These are phyloP conservation scores for Talaromyces sp. DNA, from an alignment of 2,329 filamentous ascomycete genomes.

Conservation along the genomic window DNA sequence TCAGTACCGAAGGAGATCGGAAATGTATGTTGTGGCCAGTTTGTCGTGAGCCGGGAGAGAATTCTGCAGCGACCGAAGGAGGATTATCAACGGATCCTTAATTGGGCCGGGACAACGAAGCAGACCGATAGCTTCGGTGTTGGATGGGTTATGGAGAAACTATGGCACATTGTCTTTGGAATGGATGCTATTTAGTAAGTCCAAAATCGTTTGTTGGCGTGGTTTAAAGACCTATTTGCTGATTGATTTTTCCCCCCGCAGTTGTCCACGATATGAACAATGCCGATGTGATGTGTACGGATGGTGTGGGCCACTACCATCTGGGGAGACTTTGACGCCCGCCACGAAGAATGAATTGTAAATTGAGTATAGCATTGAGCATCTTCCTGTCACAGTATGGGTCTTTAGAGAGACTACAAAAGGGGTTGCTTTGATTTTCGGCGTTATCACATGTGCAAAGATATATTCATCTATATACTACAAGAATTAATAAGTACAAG, in stretches of 20 bases:
- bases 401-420: too few relatives aligned
- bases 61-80: slow-evolving; percentile 29
- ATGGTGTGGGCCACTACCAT: slow-evolving; percentile 16
- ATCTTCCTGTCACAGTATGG: too few relatives aligned
- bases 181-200: slow-evolving; percentile 20
- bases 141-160: slow-evolving; percentile 21
- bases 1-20: slow-evolving; percentile 31
- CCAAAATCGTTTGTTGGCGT: not conserved
- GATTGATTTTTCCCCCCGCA: not conserved
- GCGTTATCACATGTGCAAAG: not conserved
- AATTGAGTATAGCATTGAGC: too few relatives aligned
- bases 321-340: not conserved
- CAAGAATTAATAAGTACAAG: not conserved
- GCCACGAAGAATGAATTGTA: too few relatives aligned
- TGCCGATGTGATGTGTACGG: slow-evolving; percentile 20
- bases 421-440: too few relatives aligned
- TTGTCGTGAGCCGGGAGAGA: slow-evolving; percentile 35
- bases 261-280: slow-evolving; percentile 6
- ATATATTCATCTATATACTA: not conserved
- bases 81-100: slow-evolving; percentile 37
- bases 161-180: slow-evolving; percentile 24
- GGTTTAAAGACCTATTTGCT: too few relatives aligned
- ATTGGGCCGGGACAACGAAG: slow-evolving; percentile 32
- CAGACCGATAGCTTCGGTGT: slow-evolving; percentile 18
- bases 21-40: slow-evolving; percentile 40